Percentiles rank a stretch among this genome's conserved stretches.
Evolutionary conservation across 208 protist species (phyloP).

Genomic region (Crithidia thermophila): DNA sequence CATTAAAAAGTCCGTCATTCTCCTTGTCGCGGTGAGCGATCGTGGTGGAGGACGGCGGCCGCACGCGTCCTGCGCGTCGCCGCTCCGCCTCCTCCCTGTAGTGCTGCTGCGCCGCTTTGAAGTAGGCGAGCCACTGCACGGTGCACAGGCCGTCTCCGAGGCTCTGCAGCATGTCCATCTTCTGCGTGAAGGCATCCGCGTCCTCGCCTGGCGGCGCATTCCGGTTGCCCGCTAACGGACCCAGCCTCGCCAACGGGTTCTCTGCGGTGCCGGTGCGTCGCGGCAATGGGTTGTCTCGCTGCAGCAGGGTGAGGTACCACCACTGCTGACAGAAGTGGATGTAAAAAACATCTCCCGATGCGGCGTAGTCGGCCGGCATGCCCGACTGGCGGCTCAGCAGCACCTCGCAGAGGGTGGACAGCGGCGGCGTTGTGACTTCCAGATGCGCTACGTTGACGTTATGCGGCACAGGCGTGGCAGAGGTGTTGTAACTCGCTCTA

Average conservation of each 20-base stretch:
- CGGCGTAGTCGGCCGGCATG: constrained; percentile 11
- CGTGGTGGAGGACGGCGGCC: not conserved
- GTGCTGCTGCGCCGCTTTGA: constrained; percentile 32
- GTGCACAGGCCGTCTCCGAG: constrained; percentile 28
- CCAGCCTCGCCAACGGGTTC: not conserved
- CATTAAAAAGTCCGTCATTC: not conserved
- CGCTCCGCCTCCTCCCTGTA: constrained; percentile 16
- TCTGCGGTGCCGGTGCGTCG: not conserved
- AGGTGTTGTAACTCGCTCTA: too few relatives aligned
- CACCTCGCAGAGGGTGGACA: constrained; percentile 27
- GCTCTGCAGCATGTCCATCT: constrained; percentile 13
- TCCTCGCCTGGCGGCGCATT: not conserved
- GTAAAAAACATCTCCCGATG: constrained; percentile 5
- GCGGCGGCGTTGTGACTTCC: not conserved
- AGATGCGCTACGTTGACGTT: too few relatives aligned
- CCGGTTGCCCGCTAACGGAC: not conserved
- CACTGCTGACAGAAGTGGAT: constrained; percentile 29
- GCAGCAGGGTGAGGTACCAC: constrained; percentile 21
- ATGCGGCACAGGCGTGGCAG: too few relatives aligned
- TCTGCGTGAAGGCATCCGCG: not conserved
- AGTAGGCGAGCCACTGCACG: constrained; percentile 33
- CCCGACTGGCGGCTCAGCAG: constrained; percentile 16
- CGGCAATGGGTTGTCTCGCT: not conserved
- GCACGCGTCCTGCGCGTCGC: not conserved
- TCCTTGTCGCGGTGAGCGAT: not conserved